Conservation (phyloP, 2,329 filamentous ascomycete genomes). For the Ceratocystiopsis brevicomis region DNA sequence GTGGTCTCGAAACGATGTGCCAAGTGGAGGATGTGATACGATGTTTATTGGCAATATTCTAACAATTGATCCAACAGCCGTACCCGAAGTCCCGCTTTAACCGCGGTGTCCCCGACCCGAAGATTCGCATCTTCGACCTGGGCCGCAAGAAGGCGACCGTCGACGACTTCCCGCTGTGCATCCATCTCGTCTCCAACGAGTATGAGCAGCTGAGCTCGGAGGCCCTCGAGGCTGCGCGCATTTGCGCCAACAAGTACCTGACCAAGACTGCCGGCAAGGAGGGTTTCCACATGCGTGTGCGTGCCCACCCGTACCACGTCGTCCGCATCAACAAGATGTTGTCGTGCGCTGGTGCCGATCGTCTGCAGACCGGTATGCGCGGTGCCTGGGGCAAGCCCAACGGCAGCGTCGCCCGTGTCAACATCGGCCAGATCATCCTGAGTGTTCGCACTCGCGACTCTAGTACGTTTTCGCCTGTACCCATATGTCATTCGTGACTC, state of each 20-base stretch:
- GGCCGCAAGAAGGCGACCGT: constrained; percentile 96
- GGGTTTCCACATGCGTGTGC: constrained; percentile 54
- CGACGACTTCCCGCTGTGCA: constrained; percentile 98
- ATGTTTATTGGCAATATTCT: too few species aligned
- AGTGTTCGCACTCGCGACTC: constrained; percentile 92
- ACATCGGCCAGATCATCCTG: constrained; percentile 99
- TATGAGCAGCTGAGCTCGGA: constrained; percentile 99
- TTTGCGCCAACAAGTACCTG: constrained; percentile 86
- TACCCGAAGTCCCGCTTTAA: constrained; percentile 99
- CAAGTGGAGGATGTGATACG: too few species aligned
- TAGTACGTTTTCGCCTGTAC: constrained; percentile 35
- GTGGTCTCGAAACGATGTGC: too few species aligned
- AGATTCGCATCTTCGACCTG: constrained; percentile 96
- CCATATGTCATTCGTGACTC: too few species aligned
- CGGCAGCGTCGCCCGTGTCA: constrained; percentile 96
- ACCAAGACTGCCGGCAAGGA: constrained; percentile 57
- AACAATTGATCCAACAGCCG: constrained; percentile 33
- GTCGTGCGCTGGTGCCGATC: constrained; percentile 99
- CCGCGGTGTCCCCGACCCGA: constrained; percentile 81
- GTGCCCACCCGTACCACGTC: constrained; percentile 98
- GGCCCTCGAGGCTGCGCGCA: constrained; percentile 98
- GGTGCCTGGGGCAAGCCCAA: constrained; percentile 99
- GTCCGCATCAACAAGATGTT: constrained; percentile 99
- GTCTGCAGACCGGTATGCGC: constrained; percentile 99
- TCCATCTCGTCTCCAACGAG: constrained; percentile 99